Conservation (phyloP, 345 rosid genomes). For the Psidium guajava region DNA sequence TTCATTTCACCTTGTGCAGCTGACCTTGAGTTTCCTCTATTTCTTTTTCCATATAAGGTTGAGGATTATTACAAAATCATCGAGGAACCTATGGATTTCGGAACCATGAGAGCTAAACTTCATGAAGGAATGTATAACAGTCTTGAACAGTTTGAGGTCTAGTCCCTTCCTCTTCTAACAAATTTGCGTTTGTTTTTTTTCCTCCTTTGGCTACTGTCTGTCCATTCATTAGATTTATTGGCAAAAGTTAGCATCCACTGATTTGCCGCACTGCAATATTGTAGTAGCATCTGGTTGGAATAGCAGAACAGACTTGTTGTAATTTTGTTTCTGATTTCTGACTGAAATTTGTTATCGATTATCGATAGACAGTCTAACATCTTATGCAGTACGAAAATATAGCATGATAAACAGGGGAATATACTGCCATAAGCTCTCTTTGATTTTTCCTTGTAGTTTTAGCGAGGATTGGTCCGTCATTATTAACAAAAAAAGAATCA, state of each 20-base stretch:
- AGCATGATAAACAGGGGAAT: not conserved
- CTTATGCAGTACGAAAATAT: not conserved
- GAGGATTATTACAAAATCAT: conserved; percentile 48
- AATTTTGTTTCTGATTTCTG: not conserved
- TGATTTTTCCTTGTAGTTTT: not conserved
- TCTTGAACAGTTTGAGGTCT: conserved; percentile 57
- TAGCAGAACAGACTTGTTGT: not conserved
- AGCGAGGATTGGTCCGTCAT: not conserved
- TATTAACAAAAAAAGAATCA: not conserved
- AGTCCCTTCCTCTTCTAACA: not conserved
- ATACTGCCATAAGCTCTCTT: not conserved
- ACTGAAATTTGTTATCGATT: not conserved
- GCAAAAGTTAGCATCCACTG: not conserved
- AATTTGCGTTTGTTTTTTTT: not conserved
- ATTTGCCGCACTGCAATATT: not conserved
- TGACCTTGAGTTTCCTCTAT: not conserved
- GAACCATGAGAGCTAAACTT: conserved; percentile 80
- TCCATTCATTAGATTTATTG: not conserved
- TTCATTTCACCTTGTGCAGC: not conserved
- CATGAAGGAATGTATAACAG: conserved; percentile 64
- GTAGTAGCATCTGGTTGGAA: not conserved
- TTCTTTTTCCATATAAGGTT: conserved; percentile 23
- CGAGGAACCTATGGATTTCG: conserved; percentile 70
- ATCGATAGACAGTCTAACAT: not conserved
- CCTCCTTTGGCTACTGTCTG: not conserved